A percentile compares a stretch with the other conserved stretches of the same genome.
Evolutionary conservation across 352 stramenopile species (phyloP).

Genomic region (Phytophthora tubulina): DNA sequence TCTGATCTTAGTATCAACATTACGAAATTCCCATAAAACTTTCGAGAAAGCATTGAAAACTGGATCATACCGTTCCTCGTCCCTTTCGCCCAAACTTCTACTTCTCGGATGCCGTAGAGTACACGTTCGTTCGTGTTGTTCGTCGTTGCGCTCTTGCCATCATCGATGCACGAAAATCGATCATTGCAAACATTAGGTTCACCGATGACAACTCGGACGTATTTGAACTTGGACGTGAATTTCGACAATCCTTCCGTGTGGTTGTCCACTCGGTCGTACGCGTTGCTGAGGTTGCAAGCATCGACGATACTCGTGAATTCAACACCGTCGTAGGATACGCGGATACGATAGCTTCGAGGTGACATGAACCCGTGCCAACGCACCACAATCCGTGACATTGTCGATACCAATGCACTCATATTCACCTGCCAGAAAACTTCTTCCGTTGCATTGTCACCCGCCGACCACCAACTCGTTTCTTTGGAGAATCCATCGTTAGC

Average conservation of each 20-base stretch:
- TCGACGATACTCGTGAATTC: slow-evolving; percentile 71
- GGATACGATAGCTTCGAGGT: slow-evolving; percentile 62
- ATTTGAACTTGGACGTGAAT: slow-evolving; percentile 60
- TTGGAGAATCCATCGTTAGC: slow-evolving; percentile 77
- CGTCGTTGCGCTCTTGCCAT: slow-evolving; percentile 26
- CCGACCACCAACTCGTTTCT: slow-evolving; percentile 85
- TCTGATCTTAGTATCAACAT: slow-evolving; percentile 21
- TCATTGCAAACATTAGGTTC: slow-evolving; percentile 60
- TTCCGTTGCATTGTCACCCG: slow-evolving; percentile 53
- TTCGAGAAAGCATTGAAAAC: slow-evolving; percentile 1
- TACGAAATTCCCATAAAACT: slow-evolving; percentile 12
- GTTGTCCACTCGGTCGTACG: slow-evolving; percentile 79
- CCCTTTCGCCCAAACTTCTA: slow-evolving; percentile 76
- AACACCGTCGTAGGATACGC: slow-evolving; percentile 67
- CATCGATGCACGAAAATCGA: slow-evolving; percentile 52
- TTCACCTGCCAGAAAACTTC: slow-evolving; percentile 83
- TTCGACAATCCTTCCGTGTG: slow-evolving; percentile 57
- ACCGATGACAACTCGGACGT: slow-evolving; percentile 62
- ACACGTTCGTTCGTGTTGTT: slow-evolving; percentile 60
- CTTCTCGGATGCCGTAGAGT: slow-evolving; percentile 82
- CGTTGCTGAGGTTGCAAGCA: slow-evolving; percentile 48
- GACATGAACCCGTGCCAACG: slow-evolving; percentile 83
- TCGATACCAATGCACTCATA: slow-evolving; percentile 56
- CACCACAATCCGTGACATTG: slow-evolving; percentile 69
- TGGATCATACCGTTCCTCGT: slow-evolving; percentile 53